Evolutionary conservation across 2,329 filamentous ascomycete genomes (phyloP), one percentile per base, ranked within the genome.

Genomic region (Xylariaceae sp.): DNA sequence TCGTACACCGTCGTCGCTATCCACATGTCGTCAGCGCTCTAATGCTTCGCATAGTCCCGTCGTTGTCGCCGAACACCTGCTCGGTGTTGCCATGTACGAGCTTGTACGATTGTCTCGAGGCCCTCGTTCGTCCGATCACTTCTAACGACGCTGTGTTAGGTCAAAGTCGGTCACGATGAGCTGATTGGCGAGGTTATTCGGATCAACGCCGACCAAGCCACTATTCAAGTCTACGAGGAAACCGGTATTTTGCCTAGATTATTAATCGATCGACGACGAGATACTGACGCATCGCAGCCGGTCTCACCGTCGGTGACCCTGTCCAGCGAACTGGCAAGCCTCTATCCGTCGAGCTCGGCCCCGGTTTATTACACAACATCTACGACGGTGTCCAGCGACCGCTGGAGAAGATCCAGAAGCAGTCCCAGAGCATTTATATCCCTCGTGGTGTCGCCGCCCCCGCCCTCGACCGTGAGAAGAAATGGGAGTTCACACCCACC

Each of bases 51-150:
- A 51, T 53, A 88, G 90, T 68, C 94, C 94, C 73, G 94, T 99
- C 81, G 88, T 99, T 71, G 85, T 99, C 69, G 94, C 93, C 74
- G 93, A 97, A 81, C 88, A 97, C 78, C 96, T 99, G 92, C 91
- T 93, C 73, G 94, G 94, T 76, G 94, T 94, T 83, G 92, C 94
- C 76, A 99, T 99, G 94, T 97, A 97, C 86, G 94, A 99, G 80
- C 83, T 99, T 80, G 92, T 92, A 82, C 69, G 86, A 75, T 53
- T 48, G 17, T 23, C n/a, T 47, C 34, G 30, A 45, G n/a, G 23
- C 30, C 8, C 23, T 30, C 53, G 18, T 18, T 35, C 48, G 4
- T 9, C 9, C 45, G 15, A 2, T 11, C 41, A 18, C 48, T 23
- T 37, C 30, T 62, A 51, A 53, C 59, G 56, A 65, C 65, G n/a